phyloP scores from a whole-genome alignment of 2,329 filamentous ascomycete species.

The Cladosporium cucumerinum region DNA sequence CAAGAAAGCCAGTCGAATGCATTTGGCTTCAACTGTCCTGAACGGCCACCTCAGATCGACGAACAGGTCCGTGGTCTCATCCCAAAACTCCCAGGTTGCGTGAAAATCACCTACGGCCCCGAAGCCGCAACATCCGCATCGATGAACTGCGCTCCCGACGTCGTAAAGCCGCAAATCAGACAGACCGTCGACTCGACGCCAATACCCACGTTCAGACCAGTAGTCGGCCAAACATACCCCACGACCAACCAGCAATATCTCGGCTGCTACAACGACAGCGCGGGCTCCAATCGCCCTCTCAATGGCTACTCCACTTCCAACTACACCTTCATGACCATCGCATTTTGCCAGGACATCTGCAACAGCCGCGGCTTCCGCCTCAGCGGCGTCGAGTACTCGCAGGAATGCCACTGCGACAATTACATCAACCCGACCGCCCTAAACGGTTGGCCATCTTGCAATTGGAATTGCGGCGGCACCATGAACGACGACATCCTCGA shows the following conservation, averaged over 20 bases:
- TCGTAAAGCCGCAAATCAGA: conserved; percentile 24
- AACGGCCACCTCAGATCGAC: conserved; percentile 30
- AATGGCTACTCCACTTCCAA: conserved; percentile 25
- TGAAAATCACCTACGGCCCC: conserved; percentile 32
- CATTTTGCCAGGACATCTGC: conserved; percentile 35
- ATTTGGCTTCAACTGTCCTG: conserved; percentile 31
- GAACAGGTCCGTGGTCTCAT: conserved; percentile 31
- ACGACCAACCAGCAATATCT: conserved; percentile 30
- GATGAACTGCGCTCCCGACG: conserved; percentile 30
- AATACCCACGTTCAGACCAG: conserved; percentile 27
- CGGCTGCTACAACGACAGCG: conserved; percentile 37
- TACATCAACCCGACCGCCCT: conserved; percentile 29
- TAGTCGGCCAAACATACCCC: conserved; percentile 23
- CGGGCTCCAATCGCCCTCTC: conserved; percentile 25
- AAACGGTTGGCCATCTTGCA: conserved; percentile 21
- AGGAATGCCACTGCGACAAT: conserved; percentile 37
- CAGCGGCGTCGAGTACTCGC: conserved; percentile 33
- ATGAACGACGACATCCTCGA: conserved; percentile 24
- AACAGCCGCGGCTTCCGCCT: conserved; percentile 28
- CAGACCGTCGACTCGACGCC: conserved; percentile 32
- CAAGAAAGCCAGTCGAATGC: conserved; percentile 30
- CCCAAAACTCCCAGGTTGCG: conserved; percentile 35
- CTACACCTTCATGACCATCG: conserved; percentile 32
- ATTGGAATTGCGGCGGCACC: conserved; percentile 30
- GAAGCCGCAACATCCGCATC: conserved; percentile 28